Percentiles rank a stretch among this genome's conserved stretches.
Conservation (phyloP, 208 protist genomes). For the Blechomonas ayalai region DNA sequence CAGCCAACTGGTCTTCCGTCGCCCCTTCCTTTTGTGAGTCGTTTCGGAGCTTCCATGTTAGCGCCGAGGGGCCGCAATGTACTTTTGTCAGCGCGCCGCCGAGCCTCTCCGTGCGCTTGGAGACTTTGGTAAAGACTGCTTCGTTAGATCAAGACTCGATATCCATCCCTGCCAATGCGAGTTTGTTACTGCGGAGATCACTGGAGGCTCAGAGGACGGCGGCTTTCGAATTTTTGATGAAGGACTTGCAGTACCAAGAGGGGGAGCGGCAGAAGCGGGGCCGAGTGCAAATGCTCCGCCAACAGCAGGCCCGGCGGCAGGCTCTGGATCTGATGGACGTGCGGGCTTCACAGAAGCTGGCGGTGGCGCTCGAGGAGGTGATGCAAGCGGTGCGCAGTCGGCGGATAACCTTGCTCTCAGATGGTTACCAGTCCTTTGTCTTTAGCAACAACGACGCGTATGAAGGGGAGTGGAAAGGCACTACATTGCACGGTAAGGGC, state of each 20-base stretch:
- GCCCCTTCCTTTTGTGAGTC: too few species aligned
- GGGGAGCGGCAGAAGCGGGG: conserved; percentile 33
- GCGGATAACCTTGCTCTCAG: conserved; percentile 36
- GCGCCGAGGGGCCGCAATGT: too few species aligned
- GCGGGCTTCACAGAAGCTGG: conserved; percentile 21
- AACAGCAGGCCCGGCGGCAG: conserved; percentile 43
- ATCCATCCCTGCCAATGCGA: conserved; percentile 32
- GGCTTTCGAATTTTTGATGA: conserved; percentile 21
- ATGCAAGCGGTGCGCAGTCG: conserved; percentile 51
- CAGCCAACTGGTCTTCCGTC: too few species aligned
- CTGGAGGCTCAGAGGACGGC: conserved; percentile 35
- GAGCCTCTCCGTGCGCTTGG: too few species aligned
- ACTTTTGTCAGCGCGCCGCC: too few species aligned
- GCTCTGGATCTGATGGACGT: conserved; percentile 31
- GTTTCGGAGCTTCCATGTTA: too few species aligned
- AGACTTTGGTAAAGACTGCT: too few species aligned
- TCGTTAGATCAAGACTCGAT: too few species aligned
- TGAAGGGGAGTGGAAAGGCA: conserved; percentile 87
- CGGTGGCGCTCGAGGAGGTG: conserved; percentile 39
- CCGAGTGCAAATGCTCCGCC: conserved; percentile 28
- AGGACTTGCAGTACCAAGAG: conserved; percentile 15
- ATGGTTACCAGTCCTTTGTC: conserved; percentile 75
- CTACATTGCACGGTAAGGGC: conserved; percentile 78
- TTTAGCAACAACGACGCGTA: conserved; percentile 83
- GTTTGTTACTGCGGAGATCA: conserved; percentile 28